These are phyloP conservation scores for Pycnococcus provasolii DNA, from an alignment of 139 green algal species.

Conservation along the genomic window DNA sequence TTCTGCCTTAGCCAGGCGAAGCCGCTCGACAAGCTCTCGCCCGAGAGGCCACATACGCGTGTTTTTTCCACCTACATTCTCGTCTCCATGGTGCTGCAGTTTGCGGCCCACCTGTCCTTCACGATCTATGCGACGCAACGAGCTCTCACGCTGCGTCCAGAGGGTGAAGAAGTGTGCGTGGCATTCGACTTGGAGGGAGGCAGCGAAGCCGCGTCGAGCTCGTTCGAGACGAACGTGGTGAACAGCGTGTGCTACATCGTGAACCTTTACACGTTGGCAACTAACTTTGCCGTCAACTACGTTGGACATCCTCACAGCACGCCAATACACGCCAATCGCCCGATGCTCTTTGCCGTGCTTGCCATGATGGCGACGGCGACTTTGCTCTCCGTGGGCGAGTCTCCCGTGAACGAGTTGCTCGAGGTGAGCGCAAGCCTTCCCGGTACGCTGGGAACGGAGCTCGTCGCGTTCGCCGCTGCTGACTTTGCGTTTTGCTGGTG, in stretches of 20 bases:
- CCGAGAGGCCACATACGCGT: slow-evolving; percentile 69
- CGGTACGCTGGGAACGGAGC: slow-evolving; percentile 3
- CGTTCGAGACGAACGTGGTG: slow-evolving; percentile 92
- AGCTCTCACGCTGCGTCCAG: slow-evolving; percentile 31
- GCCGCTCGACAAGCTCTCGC: slow-evolving; percentile 60
- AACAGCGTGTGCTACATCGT: slow-evolving; percentile 93
- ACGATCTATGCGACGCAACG: slow-evolving; percentile 38
- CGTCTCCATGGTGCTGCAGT: slow-evolving; percentile 81
- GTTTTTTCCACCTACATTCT: slow-evolving; percentile 93
- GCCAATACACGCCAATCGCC: slow-evolving; percentile 57
- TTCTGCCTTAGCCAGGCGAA: slow-evolving; percentile 87
- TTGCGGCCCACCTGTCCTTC: slow-evolving; percentile 64
- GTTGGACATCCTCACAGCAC: slow-evolving; percentile 84
- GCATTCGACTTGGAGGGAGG: slow-evolving; percentile 39
- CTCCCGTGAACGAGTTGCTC: slow-evolving; percentile 23
- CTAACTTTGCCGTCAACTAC: slow-evolving; percentile 94
- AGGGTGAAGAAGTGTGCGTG: slow-evolving; percentile 34
- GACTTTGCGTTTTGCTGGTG: slow-evolving; percentile 21
- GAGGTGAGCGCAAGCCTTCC: slow-evolving; percentile 24
- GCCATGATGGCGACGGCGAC: background rate
- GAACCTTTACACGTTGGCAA: slow-evolving; percentile 73
- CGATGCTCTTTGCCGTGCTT: slow-evolving; percentile 45
- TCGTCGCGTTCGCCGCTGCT: slow-evolving; percentile 25
- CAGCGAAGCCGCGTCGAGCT: slow-evolving; percentile 2
- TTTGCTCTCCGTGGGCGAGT: slow-evolving; percentile 27